Base-by-base conservation (phyloP, 176 grass and related monocot genomes). In the Avena atlantica region DNA sequence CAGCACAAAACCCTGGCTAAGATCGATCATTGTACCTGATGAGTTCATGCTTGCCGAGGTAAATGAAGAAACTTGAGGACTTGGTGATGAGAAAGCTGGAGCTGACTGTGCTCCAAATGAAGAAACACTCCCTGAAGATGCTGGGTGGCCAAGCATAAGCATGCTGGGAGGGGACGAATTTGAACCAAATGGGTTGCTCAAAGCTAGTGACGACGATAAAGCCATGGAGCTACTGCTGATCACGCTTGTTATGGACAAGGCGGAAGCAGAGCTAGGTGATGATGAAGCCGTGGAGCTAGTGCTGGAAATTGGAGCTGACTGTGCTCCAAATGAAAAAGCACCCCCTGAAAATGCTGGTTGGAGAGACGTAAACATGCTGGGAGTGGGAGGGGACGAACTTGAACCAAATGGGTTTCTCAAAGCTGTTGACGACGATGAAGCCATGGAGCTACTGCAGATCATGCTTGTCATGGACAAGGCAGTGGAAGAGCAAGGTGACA, bases 331-430 rank as follows among this genome's bases (percentile, higher is more conserved):
- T 40, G 86, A 7, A 88, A 88, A 92, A 29, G 69, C 59, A 69
- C 70, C 63, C 14, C 90, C 78, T 42, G 85, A 76, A 75, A 87
- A 86, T 75, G 85, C 70, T 42, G 90, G 75, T 79, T 82, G 81
- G 42, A 87, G 85, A 86, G 88, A 94, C 25, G 78, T 19, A 83
- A 90, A 89, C 40, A 45, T 91, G 79, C 87, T 85, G 17, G 78
- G 20, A 57, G 77, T 85, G 17, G 78, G 20, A 57, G 77, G 12
- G 31, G 89, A 81, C 17, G 89, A 70, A 89, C 45, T 89, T 75
- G 92, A 88, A 76, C 85, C 31, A 15, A 95, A 90, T 34, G 25
- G 73, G 75, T 67, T 83, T 71, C 74, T 72, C 62, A 86, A 83
- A 56, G 71, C 27, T 8, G 89, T 34, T 13, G n/a, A n/a, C n/a